phyloP scores from a whole-genome alignment of 1,139 yeast species.

The Saccharomyces hybrid region DNA sequence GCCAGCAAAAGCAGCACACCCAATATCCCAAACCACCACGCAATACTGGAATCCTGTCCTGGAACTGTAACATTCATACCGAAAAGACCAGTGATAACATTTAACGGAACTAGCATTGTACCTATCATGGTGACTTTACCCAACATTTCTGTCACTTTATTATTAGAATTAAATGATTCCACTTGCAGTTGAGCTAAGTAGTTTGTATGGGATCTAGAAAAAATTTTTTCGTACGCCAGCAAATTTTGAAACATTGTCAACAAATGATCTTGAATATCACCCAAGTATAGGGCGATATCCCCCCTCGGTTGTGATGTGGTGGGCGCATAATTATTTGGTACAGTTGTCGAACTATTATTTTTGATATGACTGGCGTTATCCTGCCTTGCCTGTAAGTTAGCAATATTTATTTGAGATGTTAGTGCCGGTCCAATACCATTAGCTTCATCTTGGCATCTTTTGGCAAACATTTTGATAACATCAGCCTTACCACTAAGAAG shows the following conservation, averaged over 20 bases:
- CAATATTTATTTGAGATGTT: constrained; percentile 34
- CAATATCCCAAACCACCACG: constrained; percentile 64
- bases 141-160: constrained; percentile 76
- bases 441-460: constrained; percentile 74
- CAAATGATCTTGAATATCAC: constrained; percentile 97
- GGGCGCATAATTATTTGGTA: constrained; percentile 6
- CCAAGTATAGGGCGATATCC: constrained; percentile 78
- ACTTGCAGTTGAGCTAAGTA: constrained; percentile 92
- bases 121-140: constrained; percentile 87
- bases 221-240: constrained; percentile 83
- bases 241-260: constrained; percentile 92
- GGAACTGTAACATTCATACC: constrained; percentile 96
- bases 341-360: constrained; percentile 1
- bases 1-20: constrained; percentile 43
- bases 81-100: constrained; percentile 82
- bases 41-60: constrained; percentile 44
- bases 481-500: constrained; percentile 91
- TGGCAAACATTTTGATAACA: constrained; percentile 94
- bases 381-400: constrained; percentile 26
- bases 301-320: constrained; percentile 55
- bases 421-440: constrained; percentile 34
- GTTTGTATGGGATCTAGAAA: constrained; percentile 85
- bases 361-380: constrained; percentile 2
- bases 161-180: constrained; percentile 78
- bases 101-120: constrained; percentile 84